Base-by-base conservation (phyloP, 306 rosid species). In the Fragaria ananassa region DNA sequence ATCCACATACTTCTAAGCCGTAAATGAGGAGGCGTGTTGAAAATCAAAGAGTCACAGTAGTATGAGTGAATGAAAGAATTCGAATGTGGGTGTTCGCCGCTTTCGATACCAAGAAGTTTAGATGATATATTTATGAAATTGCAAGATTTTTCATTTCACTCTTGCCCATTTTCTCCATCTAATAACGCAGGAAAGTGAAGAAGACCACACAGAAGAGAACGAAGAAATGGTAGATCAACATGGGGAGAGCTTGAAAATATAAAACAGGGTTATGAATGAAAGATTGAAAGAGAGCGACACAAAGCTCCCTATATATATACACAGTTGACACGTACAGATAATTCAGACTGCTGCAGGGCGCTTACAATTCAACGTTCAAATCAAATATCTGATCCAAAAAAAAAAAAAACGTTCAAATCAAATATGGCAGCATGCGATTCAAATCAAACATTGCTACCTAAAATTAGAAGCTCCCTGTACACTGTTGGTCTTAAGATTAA, bases 171-270 rank as follows among this genome's bases (percentile, higher is more conserved):
- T 37, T 13, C 35, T 31, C 25, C 27, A 1, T 47, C 41, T 71
- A 71, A 51, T 34, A 31, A 51, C 47, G 76, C 23, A 72, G 15
- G 39, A 72, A 56, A 72, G 46, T 0, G 39, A 72, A 56, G 76
- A 72, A 56, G 76, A 72, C 41, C 67, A 72, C 42, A 34, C 31
- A 37, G 65, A 71, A 72, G 39, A 72, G 17, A 56, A 72, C 62
- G 51, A 72, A 72, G 67, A 72, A n/a, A 54, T 54, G 39, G 39
- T 53, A 54, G 44, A 72, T 62, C 67, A 39, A 23, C 53, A 56
- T 72, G 67, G 5, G 14, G 25, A 44, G 34, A 72, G 76, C 10
- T 56, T 18, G 11, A 53, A 53, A 0, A 0, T 54, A 15, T 56
- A 10, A 72, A 2, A 56, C 3, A 7, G 42, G 9, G 4, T n/a